phyloP scores from a whole-genome alignment of 208 protist genomes.

The Tritrichomonas foetus region DNA sequence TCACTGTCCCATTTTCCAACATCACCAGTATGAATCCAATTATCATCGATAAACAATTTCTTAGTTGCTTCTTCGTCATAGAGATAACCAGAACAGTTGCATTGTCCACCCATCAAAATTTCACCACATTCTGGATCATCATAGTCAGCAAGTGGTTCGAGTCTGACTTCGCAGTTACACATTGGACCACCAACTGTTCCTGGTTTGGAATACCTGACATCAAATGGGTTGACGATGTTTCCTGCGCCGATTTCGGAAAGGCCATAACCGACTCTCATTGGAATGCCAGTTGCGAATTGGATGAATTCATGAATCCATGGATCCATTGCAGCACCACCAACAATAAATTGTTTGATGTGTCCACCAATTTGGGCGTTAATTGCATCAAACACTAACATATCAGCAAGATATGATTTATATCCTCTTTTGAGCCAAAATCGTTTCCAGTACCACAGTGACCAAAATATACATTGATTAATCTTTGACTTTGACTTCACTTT shows the following conservation, averaged over 20 bases:
- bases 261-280: constrained; percentile 26
- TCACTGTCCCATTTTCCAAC: not conserved
- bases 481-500: constrained; percentile 43
- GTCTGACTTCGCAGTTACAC: not conserved
- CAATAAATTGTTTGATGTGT: not conserved
- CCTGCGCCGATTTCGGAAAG: not conserved
- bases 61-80: not conserved
- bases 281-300: not conserved
- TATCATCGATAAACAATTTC: no score
- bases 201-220: not conserved
- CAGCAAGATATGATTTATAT: not conserved
- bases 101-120: not conserved
- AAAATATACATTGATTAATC: not conserved
- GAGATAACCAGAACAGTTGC: not conserved
- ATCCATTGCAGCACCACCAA: constrained; percentile 13
- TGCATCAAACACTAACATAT: not conserved
- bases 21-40: constrained; percentile 33
- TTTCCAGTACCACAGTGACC: not conserved
- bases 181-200: constrained; percentile 20
- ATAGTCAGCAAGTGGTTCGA: not conserved
- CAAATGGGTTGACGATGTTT: not conserved
- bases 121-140: constrained; percentile 4
- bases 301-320: constrained; percentile 21
- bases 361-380: not conserved
- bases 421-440: not conserved